phyloP scores from a whole-genome alignment of 2,329 filamentous ascomycete species.

The Pseudogymnoascus sp. region DNA sequence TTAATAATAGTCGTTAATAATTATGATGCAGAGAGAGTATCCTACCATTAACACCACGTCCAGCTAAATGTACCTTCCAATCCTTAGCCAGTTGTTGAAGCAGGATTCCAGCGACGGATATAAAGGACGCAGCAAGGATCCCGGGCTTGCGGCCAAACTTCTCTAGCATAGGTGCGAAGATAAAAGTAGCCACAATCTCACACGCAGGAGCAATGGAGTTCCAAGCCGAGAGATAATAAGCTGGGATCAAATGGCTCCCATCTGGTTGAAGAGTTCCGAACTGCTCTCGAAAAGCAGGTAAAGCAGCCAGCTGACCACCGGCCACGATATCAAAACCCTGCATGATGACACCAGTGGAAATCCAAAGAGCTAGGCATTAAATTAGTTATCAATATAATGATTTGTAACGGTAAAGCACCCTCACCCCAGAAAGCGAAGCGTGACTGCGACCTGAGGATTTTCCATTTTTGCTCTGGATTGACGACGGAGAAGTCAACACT shows the following conservation, averaged over 20 bases:
- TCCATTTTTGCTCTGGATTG: constrained; percentile 25
- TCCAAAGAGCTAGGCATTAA: constrained; percentile 21
- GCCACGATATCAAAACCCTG: constrained; percentile 19
- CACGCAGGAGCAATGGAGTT: constrained; percentile 25
- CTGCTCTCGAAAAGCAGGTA: constrained; percentile 13
- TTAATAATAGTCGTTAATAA: neutral
- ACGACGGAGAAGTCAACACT: constrained; percentile 23
- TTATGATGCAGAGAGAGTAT: neutral
- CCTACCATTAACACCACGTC: constrained; percentile 23
- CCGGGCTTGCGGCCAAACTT: constrained; percentile 28
- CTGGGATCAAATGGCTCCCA: constrained; percentile 26
- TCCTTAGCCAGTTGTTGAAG: constrained; percentile 26
- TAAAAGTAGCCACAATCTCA: constrained; percentile 24
- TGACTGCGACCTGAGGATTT: constrained; percentile 23
- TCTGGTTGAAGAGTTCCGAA: constrained; percentile 22
- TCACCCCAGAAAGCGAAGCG: constrained; percentile 25
- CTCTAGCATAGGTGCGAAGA: constrained; percentile 27
- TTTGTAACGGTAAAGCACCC: neutral
- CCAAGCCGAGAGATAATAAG: constrained; percentile 27
- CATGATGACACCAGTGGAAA: constrained; percentile 28
- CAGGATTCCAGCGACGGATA: constrained; percentile 25
- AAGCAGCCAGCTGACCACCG: constrained; percentile 27
- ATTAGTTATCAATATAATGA: neutral
- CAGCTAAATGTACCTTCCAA: constrained; percentile 26
- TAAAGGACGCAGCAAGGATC: constrained; percentile 22